These are phyloP conservation scores for Linderina pennispora DNA, from an alignment of 192 early-diverging fungal genomes.

Conservation along the genomic window DNA sequence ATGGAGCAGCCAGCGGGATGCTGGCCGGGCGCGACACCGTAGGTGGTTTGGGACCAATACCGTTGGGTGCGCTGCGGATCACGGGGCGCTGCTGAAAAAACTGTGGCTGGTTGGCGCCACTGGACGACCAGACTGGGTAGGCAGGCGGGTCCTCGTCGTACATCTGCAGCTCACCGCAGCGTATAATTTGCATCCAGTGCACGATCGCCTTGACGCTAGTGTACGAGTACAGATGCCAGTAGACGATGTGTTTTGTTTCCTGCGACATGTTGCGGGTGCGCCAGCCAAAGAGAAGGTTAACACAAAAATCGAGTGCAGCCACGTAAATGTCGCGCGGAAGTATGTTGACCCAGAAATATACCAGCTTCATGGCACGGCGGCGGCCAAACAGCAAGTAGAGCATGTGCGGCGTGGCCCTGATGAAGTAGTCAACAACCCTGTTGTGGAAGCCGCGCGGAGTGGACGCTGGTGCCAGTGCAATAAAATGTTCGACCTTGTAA, in stretches of 20 bases:
- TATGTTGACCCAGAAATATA: conserved; percentile 80
- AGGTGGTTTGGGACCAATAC: no score
- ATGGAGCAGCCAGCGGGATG: conserved; percentile 14
- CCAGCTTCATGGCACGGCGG: conserved; percentile 69
- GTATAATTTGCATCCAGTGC: conserved; percentile 96
- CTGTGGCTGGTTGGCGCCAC: not conserved
- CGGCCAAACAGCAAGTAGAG: conserved; percentile 85
- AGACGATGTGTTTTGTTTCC: conserved; percentile 70
- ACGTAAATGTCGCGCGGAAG: conserved; percentile 70
- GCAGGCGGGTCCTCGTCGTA: conserved; percentile 77
- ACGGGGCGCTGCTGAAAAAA: not conserved
- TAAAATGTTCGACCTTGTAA: conserved; percentile 79
- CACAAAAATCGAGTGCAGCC: conserved; percentile 62
- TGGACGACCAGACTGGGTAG: conserved; percentile 33
- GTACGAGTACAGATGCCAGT: conserved; percentile 83
- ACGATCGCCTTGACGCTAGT: conserved; percentile 89
- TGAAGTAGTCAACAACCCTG: conserved; percentile 71
- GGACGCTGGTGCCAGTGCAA: conserved; percentile 86
- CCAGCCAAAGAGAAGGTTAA: conserved; percentile 84
- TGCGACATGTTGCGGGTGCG: conserved; percentile 56
- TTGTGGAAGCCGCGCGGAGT: conserved; percentile 80
- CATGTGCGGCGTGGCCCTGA: conserved; percentile 78
- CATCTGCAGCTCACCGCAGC: conserved; percentile 82
- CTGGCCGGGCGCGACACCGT: conserved; percentile 8
- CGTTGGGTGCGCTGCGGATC: not conserved